Base-by-base conservation (phyloP, 352 stramenopile genomes). In the Pelagophyceae sp. region DNA sequence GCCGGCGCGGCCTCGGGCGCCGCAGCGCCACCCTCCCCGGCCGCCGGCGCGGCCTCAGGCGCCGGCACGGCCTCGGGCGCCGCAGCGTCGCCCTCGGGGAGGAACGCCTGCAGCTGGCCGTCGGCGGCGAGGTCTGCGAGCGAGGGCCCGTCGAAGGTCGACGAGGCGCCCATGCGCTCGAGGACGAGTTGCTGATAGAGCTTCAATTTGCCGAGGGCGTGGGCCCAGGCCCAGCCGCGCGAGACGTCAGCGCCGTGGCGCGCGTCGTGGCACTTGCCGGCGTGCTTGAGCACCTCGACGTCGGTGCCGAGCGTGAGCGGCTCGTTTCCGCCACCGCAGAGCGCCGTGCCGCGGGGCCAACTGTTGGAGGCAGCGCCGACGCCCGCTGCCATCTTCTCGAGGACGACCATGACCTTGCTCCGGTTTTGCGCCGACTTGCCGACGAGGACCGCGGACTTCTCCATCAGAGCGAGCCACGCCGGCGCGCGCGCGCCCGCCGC, bases 201-300 rank as follows among this genome's bases (percentile, higher is more conserved):
- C 61, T 38, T 37, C n/a, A 71, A 31, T 25, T 71, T 71, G 61
- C 61, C 61, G 29, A 71, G n/a, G 29, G 61, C 61, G 61, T 71
- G 61, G 29, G 15, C 29, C 15, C 29, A 71, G 61, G 61, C 61
- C 61, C 61, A 71, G 61, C 61, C 61, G 61, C 38, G 37, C 1
- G 61, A 71, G 15, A 40, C 29, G 61, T 71, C 61, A 3, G 29
- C 31, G 61, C 61, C 61, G 61, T 71, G 61, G 3, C 1, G 15
- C n/a, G 5, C 11, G 15, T 71, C 61, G 5, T 19, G 29, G 17
- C n/a, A 3, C 33, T 71, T 71, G 29, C 61, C 61, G 61, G 3
- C 17, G 61, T 40, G 38, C 61, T 71, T 71, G 61, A 71, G 61
- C 61, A 40, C 20, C 61, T 71, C 61, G 3, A 40, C 15, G 61